phyloP scores from a whole-genome alignment of 2,329 filamentous ascomycete genomes.

The Exserohilum rostratum region DNA sequence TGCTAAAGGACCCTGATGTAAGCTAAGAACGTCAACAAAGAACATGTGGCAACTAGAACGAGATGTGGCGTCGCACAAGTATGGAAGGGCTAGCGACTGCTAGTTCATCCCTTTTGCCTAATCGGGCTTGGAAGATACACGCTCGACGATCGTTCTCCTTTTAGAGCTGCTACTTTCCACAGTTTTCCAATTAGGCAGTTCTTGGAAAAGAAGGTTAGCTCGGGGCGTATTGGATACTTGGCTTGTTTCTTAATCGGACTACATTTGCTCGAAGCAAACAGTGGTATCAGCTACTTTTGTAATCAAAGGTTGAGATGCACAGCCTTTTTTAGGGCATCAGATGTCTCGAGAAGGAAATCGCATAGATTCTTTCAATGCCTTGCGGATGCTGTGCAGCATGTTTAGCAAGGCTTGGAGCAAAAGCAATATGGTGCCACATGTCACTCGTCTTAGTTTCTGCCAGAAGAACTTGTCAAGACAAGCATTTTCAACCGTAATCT shows the following conservation, averaged over 20 bases:
- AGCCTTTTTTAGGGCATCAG: no score
- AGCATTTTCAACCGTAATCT: no score
- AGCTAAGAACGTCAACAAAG: neutral
- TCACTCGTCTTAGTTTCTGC: no score
- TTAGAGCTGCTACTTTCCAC: neutral
- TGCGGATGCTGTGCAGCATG: no score
- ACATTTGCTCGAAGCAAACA: conserved; percentile 1
- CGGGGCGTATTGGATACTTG: conserved; percentile 2
- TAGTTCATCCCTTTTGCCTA: conserved; percentile 7
- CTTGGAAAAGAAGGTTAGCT: neutral
- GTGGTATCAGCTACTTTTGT: neutral
- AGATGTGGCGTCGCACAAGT: neutral
- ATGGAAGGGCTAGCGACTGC: conserved; percentile 3
- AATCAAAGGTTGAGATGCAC: no score
- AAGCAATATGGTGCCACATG: no score
- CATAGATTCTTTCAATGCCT: no score
- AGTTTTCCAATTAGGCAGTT: conserved; percentile 1
- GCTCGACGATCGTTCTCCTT: conserved; percentile 2
- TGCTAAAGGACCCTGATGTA: neutral
- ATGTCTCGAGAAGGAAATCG: no score
- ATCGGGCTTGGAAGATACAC: neutral
- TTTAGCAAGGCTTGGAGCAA: no score
- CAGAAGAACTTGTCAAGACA: no score
- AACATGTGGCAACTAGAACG: neutral
- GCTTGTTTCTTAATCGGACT: neutral